A percentile compares a stretch with the other conserved stretches of the same genome.
phyloP scores from a whole-genome alignment of 2,329 filamentous ascomycete species.

The Scorias spongiosa region DNA sequence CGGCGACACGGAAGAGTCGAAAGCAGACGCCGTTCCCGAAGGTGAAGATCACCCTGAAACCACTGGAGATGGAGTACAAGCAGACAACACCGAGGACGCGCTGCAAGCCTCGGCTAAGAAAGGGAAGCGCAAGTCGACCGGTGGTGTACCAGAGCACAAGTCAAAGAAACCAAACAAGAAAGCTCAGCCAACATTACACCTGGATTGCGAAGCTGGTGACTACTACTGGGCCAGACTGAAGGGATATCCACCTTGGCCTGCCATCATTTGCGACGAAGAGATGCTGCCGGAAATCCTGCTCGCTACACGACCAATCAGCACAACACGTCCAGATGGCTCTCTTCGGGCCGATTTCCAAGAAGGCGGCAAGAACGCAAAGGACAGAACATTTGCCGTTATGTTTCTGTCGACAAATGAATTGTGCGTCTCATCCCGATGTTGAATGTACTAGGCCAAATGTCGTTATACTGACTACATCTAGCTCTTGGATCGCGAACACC shows the following conservation, averaged over 20 bases:
- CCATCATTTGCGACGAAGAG: slow-evolving; percentile 82
- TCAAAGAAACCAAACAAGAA: slow-evolving; percentile 69
- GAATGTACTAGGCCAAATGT: neutral
- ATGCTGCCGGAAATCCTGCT: slow-evolving; percentile 76
- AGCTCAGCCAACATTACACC: slow-evolving; percentile 49
- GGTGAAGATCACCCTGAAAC: slow-evolving; percentile 12
- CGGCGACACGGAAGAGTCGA: slow-evolving; percentile 13
- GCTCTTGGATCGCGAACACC: slow-evolving; percentile 82
- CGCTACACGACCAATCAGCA: slow-evolving; percentile 67
- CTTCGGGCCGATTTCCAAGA: slow-evolving; percentile 79
- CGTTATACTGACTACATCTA: slow-evolving; percentile 25
- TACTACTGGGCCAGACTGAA: slow-evolving; percentile 88
- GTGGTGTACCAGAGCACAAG: slow-evolving; percentile 50
- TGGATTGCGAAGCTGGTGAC: slow-evolving; percentile 78
- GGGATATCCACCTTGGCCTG: slow-evolving; percentile 88
- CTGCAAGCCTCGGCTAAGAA: slow-evolving; percentile 10
- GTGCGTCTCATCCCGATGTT: slow-evolving; percentile 43
- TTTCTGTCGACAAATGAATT: slow-evolving; percentile 93
- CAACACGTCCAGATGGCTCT: slow-evolving; percentile 65
- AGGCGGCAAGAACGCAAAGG: slow-evolving; percentile 69
- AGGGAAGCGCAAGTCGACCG: slow-evolving; percentile 42
- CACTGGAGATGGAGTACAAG: slow-evolving; percentile 7
- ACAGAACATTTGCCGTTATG: slow-evolving; percentile 88
- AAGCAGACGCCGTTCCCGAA: slow-evolving; percentile 12
- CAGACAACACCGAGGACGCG: slow-evolving; percentile 7